Evolutionary conservation across 176 grass and related monocot genomes (phyloP).

Genomic region (Phragmites australis): DNA sequence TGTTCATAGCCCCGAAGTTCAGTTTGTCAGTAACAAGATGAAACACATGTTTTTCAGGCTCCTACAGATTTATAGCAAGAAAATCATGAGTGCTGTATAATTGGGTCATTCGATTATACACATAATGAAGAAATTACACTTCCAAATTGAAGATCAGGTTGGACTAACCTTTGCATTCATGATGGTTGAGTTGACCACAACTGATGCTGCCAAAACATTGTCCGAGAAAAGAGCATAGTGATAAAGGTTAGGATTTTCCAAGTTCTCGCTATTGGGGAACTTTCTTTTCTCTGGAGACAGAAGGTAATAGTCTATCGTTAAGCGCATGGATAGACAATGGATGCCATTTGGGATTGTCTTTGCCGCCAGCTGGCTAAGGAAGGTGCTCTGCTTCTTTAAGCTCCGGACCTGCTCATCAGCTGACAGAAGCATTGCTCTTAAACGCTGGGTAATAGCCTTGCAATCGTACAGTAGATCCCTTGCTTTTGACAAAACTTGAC

Average conservation of each 20-base stretch:
- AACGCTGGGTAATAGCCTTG: slow-evolving; percentile 42
- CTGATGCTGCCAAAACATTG: slow-evolving; percentile 75
- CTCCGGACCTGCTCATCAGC: slow-evolving; percentile 68
- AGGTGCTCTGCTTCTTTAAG: slow-evolving; percentile 74
- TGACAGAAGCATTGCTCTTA: slow-evolving; percentile 64
- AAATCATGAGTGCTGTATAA: not conserved
- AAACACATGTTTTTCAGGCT: slow-evolving; percentile 72
- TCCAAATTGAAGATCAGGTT: slow-evolving; percentile 7
- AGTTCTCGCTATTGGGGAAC: slow-evolving; percentile 61
- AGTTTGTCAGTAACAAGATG: slow-evolving; percentile 74
- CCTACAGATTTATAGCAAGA: slow-evolving; percentile 41
- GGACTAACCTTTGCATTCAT: slow-evolving; percentile 58
- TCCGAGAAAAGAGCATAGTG: slow-evolving; percentile 72
- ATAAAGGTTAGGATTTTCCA: slow-evolving; percentile 64
- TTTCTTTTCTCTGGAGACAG: slow-evolving; percentile 63
- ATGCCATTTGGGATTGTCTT: slow-evolving; percentile 74
- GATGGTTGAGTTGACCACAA: slow-evolving; percentile 68
- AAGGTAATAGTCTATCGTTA: slow-evolving; percentile 66
- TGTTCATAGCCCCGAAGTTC: slow-evolving; percentile 72
- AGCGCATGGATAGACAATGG: slow-evolving; percentile 67
- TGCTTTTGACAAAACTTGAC: slow-evolving; percentile 56
- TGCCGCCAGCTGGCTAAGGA: slow-evolving; percentile 66
- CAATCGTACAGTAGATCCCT: slow-evolving; percentile 54
- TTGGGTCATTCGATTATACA: not conserved
- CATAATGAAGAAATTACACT: not conserved